Evolutionary conservation across 495 filamentous ascomycete genomes (phyloP).

Genomic region (Penicillium diatomitis): DNA sequence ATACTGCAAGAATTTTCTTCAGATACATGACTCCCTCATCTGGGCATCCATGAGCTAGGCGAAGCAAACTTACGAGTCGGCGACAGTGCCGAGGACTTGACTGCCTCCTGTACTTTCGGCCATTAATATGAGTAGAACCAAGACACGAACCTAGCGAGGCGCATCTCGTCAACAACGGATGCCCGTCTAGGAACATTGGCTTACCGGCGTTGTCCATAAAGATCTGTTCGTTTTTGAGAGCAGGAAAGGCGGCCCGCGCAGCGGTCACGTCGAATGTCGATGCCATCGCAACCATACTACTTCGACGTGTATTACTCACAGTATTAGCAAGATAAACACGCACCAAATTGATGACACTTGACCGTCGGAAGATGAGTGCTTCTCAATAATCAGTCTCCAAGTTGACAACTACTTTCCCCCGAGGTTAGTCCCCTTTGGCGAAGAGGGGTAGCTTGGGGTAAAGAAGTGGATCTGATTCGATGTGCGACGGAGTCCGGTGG

Average conservation of each 20-base stretch:
- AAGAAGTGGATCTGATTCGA: no score
- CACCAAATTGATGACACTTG: no score
- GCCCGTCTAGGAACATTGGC: neutral
- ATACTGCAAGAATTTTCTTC: conserved; percentile 35
- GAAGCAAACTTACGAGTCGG: conserved; percentile 46
- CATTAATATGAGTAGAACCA: neutral
- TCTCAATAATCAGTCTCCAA: no score
- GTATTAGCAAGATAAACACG: no score
- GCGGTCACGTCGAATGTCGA: conserved; percentile 40
- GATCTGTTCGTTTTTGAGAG: conserved; percentile 53
- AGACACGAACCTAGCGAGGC: no score
- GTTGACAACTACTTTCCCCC: no score
- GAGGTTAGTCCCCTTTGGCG: no score
- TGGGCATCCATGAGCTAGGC: neutral
- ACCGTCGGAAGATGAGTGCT: no score
- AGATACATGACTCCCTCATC: no score
- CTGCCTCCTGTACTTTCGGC: conserved; percentile 43
- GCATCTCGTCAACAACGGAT: neutral
- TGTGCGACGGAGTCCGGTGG: no score
- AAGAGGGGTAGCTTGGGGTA: no score
- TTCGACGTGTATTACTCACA: no score
- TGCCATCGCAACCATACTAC: conserved; percentile 5
- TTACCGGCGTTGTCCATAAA: conserved; percentile 61
- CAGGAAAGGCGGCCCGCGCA: conserved; percentile 56
- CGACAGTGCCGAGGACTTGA: conserved; percentile 54